Evolutionary conservation across 129 eudicot species (phyloP).

Genomic region (Tagetes erecta): DNA sequence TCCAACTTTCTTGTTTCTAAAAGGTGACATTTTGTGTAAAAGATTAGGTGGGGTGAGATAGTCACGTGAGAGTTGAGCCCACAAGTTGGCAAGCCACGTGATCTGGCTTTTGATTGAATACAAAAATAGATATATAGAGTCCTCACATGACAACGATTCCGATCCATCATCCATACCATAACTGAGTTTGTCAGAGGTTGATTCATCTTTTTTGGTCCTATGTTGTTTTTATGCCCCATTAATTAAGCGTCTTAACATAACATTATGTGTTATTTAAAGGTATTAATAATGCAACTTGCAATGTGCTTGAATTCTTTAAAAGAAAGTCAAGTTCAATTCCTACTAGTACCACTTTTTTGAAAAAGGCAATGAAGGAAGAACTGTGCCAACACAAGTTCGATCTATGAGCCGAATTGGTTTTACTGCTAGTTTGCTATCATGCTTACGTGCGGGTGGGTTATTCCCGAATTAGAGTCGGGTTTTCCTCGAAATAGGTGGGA

Average conservation of each 20-base stretch:
- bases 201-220: constrained; percentile 19
- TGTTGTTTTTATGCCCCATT: constrained; percentile 9
- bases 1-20: no score
- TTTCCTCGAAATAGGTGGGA: no score
- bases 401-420: no score
- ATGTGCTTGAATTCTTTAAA: no score
- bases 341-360: no score
- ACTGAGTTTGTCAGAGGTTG: constrained; percentile 29
- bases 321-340: no score
- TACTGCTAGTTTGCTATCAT: no score
- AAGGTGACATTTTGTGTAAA: no score
- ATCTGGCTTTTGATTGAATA: constrained; percentile 13
- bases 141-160: constrained; percentile 40
- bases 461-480: no score
- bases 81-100: constrained; percentile 33
- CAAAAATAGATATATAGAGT: not conserved
- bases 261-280: not conserved
- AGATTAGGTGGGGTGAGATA: constrained; percentile 26
- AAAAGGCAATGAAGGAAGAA: no score
- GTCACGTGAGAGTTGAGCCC: constrained; percentile 34
- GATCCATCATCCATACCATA: constrained; percentile 27
- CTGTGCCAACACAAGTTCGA: no score
- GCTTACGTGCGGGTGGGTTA: no score
- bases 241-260: not conserved
- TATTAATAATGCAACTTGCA: not conserved